Conservation (phyloP, 768 basidiomycete genomes). For the Fistulinella prunicolor region DNA sequence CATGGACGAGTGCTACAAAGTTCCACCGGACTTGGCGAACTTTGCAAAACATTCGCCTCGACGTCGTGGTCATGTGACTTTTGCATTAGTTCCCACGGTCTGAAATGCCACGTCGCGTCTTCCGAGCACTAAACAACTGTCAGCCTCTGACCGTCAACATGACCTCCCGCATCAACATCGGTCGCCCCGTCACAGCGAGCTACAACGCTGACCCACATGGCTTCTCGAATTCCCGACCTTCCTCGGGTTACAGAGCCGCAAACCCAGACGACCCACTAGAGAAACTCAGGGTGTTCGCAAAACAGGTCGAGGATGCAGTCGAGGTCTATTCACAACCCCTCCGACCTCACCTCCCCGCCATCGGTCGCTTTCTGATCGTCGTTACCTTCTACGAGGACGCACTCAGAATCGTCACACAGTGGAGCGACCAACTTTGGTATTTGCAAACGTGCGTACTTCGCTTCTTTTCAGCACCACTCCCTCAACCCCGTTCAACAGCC, state of each 20-base stretch:
- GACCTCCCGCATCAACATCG: conserved; percentile 82
- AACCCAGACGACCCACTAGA: conserved; percentile 82
- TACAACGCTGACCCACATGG: conserved; percentile 78
- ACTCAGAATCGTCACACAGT: conserved; percentile 88
- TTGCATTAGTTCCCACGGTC: conserved; percentile 20
- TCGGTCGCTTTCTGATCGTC: conserved; percentile 95
- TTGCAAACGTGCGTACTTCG: conserved; percentile 74
- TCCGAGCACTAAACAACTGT: background rate
- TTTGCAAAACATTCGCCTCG: no score
- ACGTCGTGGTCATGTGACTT: conserved; percentile 24
- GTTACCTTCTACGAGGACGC: conserved; percentile 99
- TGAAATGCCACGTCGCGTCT: conserved; percentile 24
- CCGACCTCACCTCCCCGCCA: conserved; percentile 89
- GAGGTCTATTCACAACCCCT: conserved; percentile 93
- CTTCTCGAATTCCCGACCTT: conserved; percentile 67
- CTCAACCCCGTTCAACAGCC: conserved; percentile 46
- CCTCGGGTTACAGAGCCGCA: conserved; percentile 72
- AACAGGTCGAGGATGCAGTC: conserved; percentile 85
- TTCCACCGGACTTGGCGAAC: no score
- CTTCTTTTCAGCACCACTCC: background rate
- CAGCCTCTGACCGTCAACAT: conserved; percentile 36
- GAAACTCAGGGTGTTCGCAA: conserved; percentile 66
- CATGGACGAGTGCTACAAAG: no score
- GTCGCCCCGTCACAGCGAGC: conserved; percentile 59
- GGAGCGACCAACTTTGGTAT: conserved; percentile 98